phyloP scores from a whole-genome alignment of 345 rosid species.

The Pseudoturritis turrita region DNA sequence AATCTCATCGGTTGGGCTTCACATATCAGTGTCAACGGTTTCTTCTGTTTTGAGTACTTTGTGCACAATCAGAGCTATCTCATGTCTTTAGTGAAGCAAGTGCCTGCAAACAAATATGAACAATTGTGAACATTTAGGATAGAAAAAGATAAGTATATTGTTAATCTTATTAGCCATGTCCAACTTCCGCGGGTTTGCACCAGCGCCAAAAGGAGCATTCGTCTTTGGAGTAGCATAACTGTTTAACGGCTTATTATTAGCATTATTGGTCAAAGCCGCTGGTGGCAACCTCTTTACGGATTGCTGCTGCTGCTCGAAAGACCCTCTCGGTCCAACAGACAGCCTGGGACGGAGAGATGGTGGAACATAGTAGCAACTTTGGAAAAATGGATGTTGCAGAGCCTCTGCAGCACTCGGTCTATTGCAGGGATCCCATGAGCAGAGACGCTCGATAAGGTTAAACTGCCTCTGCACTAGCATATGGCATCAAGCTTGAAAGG shows the following conservation, averaged over 20 bases:
- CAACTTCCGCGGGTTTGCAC: slow-evolving; percentile 52
- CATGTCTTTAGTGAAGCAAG: too few species aligned
- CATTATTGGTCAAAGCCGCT: slow-evolving; percentile 34
- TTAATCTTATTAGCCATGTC: slow-evolving; percentile 53
- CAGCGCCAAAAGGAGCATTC: slow-evolving; percentile 43
- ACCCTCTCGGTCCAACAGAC: slow-evolving; percentile 43
- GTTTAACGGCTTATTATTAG: slow-evolving; percentile 36
- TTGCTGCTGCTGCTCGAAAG: slow-evolving; percentile 39
- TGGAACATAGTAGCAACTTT: slow-evolving; percentile 87
- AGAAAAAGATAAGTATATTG: too few species aligned
- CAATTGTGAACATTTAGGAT: too few species aligned
- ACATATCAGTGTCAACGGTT: too few species aligned
- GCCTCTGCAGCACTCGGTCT: slow-evolving; percentile 88
- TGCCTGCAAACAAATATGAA: too few species aligned
- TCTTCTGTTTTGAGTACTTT: too few species aligned
- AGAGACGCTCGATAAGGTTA: slow-evolving; percentile 63
- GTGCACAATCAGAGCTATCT: too few species aligned
- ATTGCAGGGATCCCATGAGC: slow-evolving; percentile 92
- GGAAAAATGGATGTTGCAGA: slow-evolving; percentile 92
- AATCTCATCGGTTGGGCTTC: too few species aligned
- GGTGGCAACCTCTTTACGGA: slow-evolving; percentile 38
- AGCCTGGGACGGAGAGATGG: slow-evolving; percentile 72
- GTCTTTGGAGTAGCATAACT: slow-evolving; percentile 44
- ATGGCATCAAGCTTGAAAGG: slow-evolving; percentile 49
- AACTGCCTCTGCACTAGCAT: slow-evolving; percentile 56